phyloP scores from a whole-genome alignment of 768 basidiomycete species.

The Amanita molliuscula region DNA sequence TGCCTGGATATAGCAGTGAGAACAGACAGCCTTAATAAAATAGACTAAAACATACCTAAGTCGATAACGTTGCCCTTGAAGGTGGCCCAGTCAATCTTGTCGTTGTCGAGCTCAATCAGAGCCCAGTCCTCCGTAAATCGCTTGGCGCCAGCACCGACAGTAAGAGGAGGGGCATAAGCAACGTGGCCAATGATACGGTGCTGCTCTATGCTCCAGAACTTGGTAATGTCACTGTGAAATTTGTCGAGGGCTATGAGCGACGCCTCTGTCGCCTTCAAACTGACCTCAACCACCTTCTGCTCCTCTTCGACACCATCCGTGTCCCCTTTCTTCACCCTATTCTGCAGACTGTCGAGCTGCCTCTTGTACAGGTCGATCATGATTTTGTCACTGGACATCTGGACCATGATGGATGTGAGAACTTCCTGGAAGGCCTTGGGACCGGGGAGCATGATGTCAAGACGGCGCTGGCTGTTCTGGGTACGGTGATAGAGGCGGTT shows the following conservation, averaged over 20 bases:
- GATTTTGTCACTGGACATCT: no score
- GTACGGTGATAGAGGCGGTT: no score
- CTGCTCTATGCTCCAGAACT: slow-evolving; percentile 10
- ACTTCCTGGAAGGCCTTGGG: no score
- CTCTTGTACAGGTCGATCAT: no score
- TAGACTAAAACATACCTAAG: slow-evolving; percentile 15
- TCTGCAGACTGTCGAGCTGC: no score
- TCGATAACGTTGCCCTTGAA: slow-evolving; percentile 22
- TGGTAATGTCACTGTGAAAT: slow-evolving; percentile 18
- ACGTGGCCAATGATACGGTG: slow-evolving; percentile 24
- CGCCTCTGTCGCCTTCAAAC: background rate
- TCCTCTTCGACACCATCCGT: no score
- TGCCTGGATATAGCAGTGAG: background rate
- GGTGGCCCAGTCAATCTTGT: slow-evolving; percentile 21
- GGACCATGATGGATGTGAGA: no score
- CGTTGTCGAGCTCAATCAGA: slow-evolving; percentile 18
- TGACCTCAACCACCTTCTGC: background rate
- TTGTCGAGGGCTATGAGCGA: slow-evolving; percentile 8
- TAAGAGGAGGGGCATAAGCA: slow-evolving; percentile 19
- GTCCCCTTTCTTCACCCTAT: no score
- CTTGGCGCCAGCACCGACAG: slow-evolving; percentile 13
- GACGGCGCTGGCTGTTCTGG: no score
- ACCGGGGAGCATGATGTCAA: no score
- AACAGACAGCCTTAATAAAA: background rate
- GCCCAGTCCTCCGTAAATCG: slow-evolving; percentile 24